Conservation (phyloP, 768 basidiomycete genomes). For the Favolaschia claudopus region DNA sequence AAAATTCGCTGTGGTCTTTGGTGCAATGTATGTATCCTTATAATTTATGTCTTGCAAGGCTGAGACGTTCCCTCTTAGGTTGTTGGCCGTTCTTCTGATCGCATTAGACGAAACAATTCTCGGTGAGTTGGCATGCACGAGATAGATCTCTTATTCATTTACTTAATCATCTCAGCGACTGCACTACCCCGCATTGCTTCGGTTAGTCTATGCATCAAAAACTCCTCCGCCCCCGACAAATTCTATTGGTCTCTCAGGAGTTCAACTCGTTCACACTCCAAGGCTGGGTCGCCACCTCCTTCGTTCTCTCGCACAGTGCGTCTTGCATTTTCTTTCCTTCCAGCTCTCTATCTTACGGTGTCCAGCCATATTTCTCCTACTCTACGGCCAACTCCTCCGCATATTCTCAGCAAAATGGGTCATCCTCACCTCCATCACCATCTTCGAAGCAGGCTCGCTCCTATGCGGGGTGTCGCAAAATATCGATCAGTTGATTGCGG, state of each 20-base stretch:
- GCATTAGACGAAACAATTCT: slow-evolving; percentile 47
- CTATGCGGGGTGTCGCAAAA: slow-evolving; percentile 42
- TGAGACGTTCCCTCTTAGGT: background rate
- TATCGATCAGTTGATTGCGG: slow-evolving; percentile 41
- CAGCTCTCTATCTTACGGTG: no score
- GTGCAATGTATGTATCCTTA: no score
- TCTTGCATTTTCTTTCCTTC: no score
- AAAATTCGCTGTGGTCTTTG: background rate
- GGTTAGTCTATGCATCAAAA: slow-evolving; percentile 35
- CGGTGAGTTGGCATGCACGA: slow-evolving; percentile 16
- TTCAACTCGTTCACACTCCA: background rate
- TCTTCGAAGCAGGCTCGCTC: slow-evolving; percentile 54
- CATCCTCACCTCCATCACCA: slow-evolving; percentile 1
- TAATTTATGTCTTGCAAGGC: no score
- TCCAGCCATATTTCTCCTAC: no score
- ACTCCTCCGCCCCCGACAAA: slow-evolving; percentile 31
- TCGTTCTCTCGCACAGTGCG: slow-evolving; percentile 30
- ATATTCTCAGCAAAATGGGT: slow-evolving; percentile 40
- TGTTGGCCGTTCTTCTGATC: slow-evolving; percentile 30
- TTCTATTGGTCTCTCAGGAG: slow-evolving; percentile 2
- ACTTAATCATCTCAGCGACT: slow-evolving; percentile 17
- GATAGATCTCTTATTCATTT: background rate
- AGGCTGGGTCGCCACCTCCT: slow-evolving; percentile 23
- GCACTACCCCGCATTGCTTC: slow-evolving; percentile 36
- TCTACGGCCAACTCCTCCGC: slow-evolving; percentile 36